phyloP scores from a whole-genome alignment of 140 eudicot species.

The Senecio squalidus region DNA sequence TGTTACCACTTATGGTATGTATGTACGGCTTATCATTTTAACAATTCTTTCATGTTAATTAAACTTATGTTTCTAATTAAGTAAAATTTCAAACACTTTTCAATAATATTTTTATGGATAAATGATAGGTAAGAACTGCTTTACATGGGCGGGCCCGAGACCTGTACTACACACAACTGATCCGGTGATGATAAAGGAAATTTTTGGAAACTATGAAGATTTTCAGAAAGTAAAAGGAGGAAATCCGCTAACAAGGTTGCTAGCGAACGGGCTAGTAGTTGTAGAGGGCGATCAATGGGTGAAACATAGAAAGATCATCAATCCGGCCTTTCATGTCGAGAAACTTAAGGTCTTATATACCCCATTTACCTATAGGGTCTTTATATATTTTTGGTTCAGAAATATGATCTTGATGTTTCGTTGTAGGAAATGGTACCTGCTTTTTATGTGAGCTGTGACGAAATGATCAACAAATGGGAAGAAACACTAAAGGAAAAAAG shows the following conservation, averaged over 20 bases:
- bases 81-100: neutral
- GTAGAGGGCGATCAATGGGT: slow-evolving; percentile 37
- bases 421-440: slow-evolving; percentile 26
- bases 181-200: slow-evolving; percentile 25
- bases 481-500: slow-evolving; percentile 6
- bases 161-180: slow-evolving; percentile 31
- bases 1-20: slow-evolving; percentile 22
- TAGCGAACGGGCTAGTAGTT: slow-evolving; percentile 20
- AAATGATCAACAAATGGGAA: slow-evolving; percentile 33
- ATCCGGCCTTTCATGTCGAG: slow-evolving; percentile 36
- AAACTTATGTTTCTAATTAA: neutral
- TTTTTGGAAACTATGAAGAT: slow-evolving; percentile 23
- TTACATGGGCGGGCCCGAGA: slow-evolving; percentile 33
- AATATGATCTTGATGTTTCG: neutral
- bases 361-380: too few species aligned
- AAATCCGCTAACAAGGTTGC: slow-evolving; percentile 23
- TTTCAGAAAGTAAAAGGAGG: slow-evolving; percentile 31
- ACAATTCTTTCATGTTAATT: neutral
- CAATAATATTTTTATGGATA: neutral
- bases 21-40: neutral
- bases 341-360: slow-evolving; percentile 39
- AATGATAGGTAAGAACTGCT: slow-evolving; percentile 30
- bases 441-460: slow-evolving; percentile 29
- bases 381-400: neutral
- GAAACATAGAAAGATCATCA: slow-evolving; percentile 36